phyloP scores from a whole-genome alignment of 2,329 filamentous ascomycete species.

The Cadophora sp. region DNA sequence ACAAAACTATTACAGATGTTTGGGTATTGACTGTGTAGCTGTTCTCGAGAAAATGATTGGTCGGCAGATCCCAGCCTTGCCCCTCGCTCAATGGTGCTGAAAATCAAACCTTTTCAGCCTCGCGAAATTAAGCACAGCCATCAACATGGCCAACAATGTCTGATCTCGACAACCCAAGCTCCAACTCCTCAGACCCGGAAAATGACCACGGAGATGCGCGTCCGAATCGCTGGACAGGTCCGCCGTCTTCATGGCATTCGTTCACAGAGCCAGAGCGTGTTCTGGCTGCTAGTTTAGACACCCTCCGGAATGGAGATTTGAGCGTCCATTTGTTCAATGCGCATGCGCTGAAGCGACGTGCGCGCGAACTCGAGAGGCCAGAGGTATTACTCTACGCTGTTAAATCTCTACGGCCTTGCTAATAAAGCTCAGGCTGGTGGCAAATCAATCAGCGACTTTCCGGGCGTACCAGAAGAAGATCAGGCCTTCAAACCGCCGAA shows the following conservation, averaged over 20 bases:
- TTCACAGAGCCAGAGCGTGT: conserved; percentile 68
- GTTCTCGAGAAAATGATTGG: not conserved
- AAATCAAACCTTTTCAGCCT: conserved; percentile 16
- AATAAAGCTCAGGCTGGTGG: not conserved
- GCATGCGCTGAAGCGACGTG: conserved; percentile 67
- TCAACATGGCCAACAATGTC: conserved; percentile 23
- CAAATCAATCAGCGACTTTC: conserved; percentile 33
- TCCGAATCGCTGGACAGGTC: conserved; percentile 77
- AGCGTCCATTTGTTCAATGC: conserved; percentile 81
- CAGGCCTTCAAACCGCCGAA: conserved; percentile 59
- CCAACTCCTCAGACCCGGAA: conserved; percentile 52
- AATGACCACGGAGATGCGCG: conserved; percentile 50
- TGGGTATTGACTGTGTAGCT: not conserved
- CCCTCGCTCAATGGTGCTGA: not conserved
- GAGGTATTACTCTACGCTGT: conserved; percentile 42
- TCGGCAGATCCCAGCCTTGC: conserved; percentile 11
- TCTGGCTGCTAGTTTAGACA: conserved; percentile 67
- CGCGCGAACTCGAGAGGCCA: conserved; percentile 44
- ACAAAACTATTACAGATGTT: not conserved
- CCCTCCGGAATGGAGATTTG: conserved; percentile 70
- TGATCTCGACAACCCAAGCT: conserved; percentile 30
- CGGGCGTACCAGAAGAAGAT: conserved; percentile 27
- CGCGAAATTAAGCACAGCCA: not conserved
- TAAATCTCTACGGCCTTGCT: not conserved
- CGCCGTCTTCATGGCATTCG: conserved; percentile 68